Conservation (phyloP, 495 filamentous ascomycete species). For the Lasiosphaeria miniovina region DNA sequence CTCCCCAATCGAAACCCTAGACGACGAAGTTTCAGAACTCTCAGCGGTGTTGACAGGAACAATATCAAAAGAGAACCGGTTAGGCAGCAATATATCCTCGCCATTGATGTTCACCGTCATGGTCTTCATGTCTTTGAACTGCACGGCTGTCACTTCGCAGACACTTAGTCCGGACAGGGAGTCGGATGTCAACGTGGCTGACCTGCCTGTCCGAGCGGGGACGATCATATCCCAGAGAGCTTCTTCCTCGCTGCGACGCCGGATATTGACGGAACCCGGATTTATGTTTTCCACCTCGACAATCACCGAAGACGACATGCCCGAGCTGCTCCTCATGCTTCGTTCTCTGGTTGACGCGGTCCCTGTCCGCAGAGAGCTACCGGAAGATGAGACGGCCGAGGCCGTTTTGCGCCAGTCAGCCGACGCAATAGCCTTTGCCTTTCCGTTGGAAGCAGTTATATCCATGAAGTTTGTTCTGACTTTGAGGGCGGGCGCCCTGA, state of each 20-base stretch:
- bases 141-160: constrained; percentile 13
- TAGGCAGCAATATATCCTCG: constrained; percentile 21
- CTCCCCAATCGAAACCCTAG: constrained; percentile 8
- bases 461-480: constrained; percentile 20
- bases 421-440: constrained; percentile 24
- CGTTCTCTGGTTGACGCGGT: background rate
- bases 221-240: constrained; percentile 22
- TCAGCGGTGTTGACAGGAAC: constrained; percentile 5
- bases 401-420: constrained; percentile 30
- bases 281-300: constrained; percentile 14
- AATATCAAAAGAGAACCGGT: constrained; percentile 27
- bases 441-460: constrained; percentile 6
- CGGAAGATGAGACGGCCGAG: constrained; percentile 8
- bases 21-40: background rate
- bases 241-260: constrained; percentile 11
- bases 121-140: constrained; percentile 19
- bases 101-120: constrained; percentile 24
- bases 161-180: background rate
- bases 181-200: background rate
- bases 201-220: constrained; percentile 19
- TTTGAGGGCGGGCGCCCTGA: constrained; percentile 10
- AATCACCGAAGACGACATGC: background rate
- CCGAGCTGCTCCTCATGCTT: constrained; percentile 11
- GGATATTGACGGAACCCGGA: background rate
- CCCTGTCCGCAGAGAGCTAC: background rate